A percentile compares a stretch with the other conserved stretches of the same genome.
Evolutionary conservation across 257 asterid genomes (phyloP).

Genomic region (Sherardia arvensis): DNA sequence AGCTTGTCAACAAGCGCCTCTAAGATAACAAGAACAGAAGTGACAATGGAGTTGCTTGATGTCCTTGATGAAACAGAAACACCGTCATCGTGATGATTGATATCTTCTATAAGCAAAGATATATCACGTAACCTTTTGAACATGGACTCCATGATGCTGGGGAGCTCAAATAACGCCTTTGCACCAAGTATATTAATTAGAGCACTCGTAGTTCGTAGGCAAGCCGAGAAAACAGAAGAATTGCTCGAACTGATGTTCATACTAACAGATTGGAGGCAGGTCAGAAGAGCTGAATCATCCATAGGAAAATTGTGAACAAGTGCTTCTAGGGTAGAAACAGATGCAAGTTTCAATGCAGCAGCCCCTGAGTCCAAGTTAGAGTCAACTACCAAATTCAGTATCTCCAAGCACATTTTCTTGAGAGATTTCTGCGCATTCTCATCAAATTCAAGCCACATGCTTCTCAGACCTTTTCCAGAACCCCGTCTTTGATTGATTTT

Average conservation of each 20-base stretch:
- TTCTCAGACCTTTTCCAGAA: conserved; percentile 30
- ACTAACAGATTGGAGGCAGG: conserved; percentile 70
- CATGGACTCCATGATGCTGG: conserved; percentile 53
- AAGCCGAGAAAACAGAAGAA: conserved; percentile 51
- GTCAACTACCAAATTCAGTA: conserved; percentile 46
- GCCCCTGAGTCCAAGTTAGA: conserved; percentile 33
- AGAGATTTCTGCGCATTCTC: conserved; percentile 36
- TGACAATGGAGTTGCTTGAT: conserved; percentile 32
- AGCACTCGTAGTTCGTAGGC: conserved; percentile 74
- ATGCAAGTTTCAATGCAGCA: conserved; percentile 54
- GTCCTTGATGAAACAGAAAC: conserved; percentile 23
- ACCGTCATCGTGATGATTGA: conserved; percentile 13
- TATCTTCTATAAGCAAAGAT: conserved; percentile 21
- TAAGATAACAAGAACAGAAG: conserved; percentile 57
- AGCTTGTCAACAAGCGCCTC: conserved; percentile 76
- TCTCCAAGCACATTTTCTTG: conserved; percentile 44
- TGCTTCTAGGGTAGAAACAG: conserved; percentile 64
- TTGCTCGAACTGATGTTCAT: conserved; percentile 47
- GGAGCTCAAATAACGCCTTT: conserved; percentile 69
- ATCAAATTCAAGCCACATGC: conserved; percentile 58
- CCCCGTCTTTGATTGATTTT: conserved; percentile 39
- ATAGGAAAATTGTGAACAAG: conserved; percentile 53
- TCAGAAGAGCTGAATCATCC: conserved; percentile 41
- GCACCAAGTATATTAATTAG: conserved; percentile 76
- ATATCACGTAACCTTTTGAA: conserved; percentile 35